Base-by-base conservation (phyloP, 257 asterid genomes). In the Primulina huaijiensis region DNA sequence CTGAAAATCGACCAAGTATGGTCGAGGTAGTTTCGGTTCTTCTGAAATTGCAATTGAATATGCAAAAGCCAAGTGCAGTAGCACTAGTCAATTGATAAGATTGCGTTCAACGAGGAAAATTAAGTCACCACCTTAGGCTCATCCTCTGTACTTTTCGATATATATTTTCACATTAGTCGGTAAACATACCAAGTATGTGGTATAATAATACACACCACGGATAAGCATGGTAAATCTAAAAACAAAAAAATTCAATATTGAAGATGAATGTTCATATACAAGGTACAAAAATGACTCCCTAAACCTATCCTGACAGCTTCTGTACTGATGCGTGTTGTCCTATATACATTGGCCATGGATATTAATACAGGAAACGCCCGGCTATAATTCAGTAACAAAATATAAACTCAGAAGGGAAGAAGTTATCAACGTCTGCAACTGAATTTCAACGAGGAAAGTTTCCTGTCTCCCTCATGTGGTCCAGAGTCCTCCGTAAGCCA, bases 401-500 rank as follows among this genome's bases (percentile, higher is more conserved):
- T 23, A 23, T 12, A 8, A 38, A 21, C 65, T n/a, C 50, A 55
- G 55, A 60, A 27, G 30, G 16, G 52, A 64, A 56, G 66, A 71
- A 53, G 21, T 61, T 31, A 19, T 20, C 58, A 61, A 61, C 46
- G 37, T 34, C 31, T 19, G 61, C 56, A 52, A 63, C 31, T 37
- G 53, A 37, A 56, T 35, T 65, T 64, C 55, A 74, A 21, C 2
- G 31, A 35, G 50, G 67, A 63, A 63, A 35, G 21, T 63, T 40
- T 64, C 25, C 27, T 21, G 30, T 37, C 46, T 31, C 46, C 6
- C 69, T n/a, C 69, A 27, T 10, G 72, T 23, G 61, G n/a, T 91
- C 90, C 53, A 94, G 82, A 19, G 99, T 94, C 67, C 80, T 78
- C 77, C 76, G 81, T 71, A 94, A 62, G 57, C 99, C 99, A 65